A percentile compares a stretch with the other conserved stretches of the same genome.
phyloP scores from a whole-genome alignment of 164 flowering plant species.

The Liquidambar formosana region DNA sequence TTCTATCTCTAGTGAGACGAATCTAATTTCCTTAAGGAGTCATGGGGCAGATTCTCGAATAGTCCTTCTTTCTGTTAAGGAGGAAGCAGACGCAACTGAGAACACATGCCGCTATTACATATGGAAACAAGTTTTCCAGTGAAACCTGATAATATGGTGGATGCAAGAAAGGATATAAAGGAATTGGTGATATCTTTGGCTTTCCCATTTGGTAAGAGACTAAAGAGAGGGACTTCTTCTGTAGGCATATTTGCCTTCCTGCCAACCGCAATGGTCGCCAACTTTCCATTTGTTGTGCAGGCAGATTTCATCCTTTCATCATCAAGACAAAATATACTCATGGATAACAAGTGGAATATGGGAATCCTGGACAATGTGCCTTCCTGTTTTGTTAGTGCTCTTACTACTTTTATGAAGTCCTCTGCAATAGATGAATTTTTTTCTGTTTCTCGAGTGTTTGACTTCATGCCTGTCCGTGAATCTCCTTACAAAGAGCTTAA shows the following conservation, averaged over 20 bases:
- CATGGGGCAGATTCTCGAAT: constrained; percentile 15
- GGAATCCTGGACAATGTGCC: constrained; percentile 33
- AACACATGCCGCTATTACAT: constrained; percentile 12
- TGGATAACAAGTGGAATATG: constrained; percentile 29
- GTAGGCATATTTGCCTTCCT: constrained; percentile 21
- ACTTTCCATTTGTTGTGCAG: constrained; percentile 21
- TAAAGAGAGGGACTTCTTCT: neutral
- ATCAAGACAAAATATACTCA: constrained; percentile 25
- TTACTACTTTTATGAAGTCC: constrained; percentile 15
- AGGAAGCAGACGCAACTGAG: neutral
- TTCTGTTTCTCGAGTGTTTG: constrained; percentile 8
- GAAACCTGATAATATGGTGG: neutral
- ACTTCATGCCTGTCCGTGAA: constrained; percentile 20
- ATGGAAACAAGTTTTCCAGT: constrained; percentile 28
- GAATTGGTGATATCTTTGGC: neutral
- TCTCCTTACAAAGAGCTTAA: constrained; percentile 18
- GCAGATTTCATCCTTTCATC: constrained; percentile 33
- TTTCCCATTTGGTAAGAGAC: constrained; percentile 3
- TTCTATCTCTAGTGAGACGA: constrained; percentile 18
- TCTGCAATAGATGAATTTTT: neutral
- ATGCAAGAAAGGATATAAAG: neutral
- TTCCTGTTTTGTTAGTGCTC: constrained; percentile 27
- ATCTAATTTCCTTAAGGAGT: neutral
- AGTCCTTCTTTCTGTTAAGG: constrained; percentile 18
- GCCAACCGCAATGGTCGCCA: constrained; percentile 29